Conservation (phyloP, 2,329 filamentous ascomycete species). For the Coniella lustricola region DNA sequence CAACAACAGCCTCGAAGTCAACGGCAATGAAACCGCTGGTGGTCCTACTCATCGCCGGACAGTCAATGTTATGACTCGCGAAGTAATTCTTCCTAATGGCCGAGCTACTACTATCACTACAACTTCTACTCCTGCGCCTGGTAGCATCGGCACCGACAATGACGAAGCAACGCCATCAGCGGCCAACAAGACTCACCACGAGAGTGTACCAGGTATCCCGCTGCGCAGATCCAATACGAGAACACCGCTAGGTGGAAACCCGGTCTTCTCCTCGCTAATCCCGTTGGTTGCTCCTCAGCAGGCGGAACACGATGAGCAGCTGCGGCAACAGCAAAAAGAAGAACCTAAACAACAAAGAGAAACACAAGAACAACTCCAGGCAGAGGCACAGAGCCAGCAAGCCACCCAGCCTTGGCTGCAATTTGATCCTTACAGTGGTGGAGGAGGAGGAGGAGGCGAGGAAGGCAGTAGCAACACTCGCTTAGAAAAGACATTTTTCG, state of each 20-base stretch:
- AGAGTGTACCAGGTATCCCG: constrained; percentile 14
- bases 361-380: not conserved
- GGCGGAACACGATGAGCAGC: not conserved
- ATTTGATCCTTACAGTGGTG: constrained; percentile 1
- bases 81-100: too few relatives aligned
- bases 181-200: constrained; percentile 6
- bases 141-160: too few relatives aligned
- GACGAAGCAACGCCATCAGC: not conserved
- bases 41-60: not conserved
- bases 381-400: not conserved
- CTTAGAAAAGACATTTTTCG: constrained; percentile 9
- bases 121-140: too few relatives aligned
- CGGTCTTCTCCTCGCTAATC: constrained; percentile 1
- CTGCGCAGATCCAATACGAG: constrained; percentile 10
- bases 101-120: too few relatives aligned
- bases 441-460: too few relatives aligned
- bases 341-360: not conserved
- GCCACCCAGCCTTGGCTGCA: not conserved
- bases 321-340: not conserved
- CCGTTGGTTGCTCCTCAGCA: constrained; percentile 5
- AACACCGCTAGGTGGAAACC: not conserved
- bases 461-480: not conserved
- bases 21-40: not conserved
- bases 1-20: not conserved
- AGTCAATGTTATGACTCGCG: not conserved